Conservation (phyloP, 768 basidiomycete genomes). For the Lactifluus hygrophoroides region DNA sequence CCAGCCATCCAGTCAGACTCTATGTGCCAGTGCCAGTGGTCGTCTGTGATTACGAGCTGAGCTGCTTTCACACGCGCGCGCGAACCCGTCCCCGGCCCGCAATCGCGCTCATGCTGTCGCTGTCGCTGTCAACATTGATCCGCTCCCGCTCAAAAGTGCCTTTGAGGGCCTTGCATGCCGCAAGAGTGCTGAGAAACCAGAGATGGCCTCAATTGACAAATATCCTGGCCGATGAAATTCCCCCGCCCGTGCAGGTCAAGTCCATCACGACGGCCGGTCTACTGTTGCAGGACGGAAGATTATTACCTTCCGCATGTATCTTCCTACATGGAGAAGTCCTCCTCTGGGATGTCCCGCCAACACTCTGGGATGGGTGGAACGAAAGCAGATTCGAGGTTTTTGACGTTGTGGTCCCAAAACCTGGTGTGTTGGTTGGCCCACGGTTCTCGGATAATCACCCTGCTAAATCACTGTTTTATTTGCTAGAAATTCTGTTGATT, state of each 20-base stretch:
- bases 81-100: background rate
- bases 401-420: slow-evolving; percentile 73
- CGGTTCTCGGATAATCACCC: background rate
- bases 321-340: slow-evolving; percentile 83
- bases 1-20: slow-evolving; percentile 46
- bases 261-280: slow-evolving; percentile 59
- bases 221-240: slow-evolving; percentile 60
- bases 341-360: slow-evolving; percentile 77
- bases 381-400: slow-evolving; percentile 72
- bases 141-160: slow-evolving; percentile 5
- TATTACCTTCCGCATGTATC: slow-evolving; percentile 69
- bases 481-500: slow-evolving; percentile 76
- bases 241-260: slow-evolving; percentile 63
- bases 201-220: slow-evolving; percentile 42
- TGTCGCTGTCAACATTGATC: background rate
- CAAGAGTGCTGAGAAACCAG: slow-evolving; percentile 6
- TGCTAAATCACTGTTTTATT: background rate
- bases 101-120: background rate
- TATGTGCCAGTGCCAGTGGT: no score
- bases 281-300: slow-evolving; percentile 66
- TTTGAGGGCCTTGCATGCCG: slow-evolving; percentile 9
- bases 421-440: slow-evolving; percentile 47
- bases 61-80: no score
- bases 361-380: slow-evolving; percentile 60
- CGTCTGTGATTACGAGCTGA: no score